Percentiles rank a stretch among this genome's conserved stretches.
These are phyloP conservation scores for Apiospora koreana DNA, from an alignment of 2,329 filamentous ascomycete species.

Conservation along the genomic window DNA sequence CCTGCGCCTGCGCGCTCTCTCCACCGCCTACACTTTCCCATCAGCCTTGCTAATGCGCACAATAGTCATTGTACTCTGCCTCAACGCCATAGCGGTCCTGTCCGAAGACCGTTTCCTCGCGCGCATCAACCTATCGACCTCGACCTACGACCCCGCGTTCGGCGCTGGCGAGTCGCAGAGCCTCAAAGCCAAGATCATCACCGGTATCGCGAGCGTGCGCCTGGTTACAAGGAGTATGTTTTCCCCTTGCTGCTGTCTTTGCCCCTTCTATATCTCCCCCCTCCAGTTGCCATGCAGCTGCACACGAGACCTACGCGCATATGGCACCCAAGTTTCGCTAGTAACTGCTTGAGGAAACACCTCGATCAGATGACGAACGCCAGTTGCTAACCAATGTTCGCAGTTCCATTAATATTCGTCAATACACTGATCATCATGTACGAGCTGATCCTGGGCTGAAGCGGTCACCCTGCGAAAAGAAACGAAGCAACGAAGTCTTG, in stretches of 20 bases:
- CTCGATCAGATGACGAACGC: background rate
- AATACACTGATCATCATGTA: slow-evolving; percentile 84
- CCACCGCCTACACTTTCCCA: too few species aligned
- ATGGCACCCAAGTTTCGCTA: background rate
- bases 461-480: background rate
- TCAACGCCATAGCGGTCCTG: slow-evolving; percentile 91
- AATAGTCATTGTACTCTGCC: slow-evolving; percentile 78
- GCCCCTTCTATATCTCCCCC: too few species aligned
- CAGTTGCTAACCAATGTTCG: background rate
- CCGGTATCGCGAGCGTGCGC: slow-evolving; percentile 85
- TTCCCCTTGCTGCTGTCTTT: background rate
- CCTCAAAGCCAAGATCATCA: slow-evolving; percentile 83
- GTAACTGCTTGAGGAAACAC: background rate
- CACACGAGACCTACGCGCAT: background rate
- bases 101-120: slow-evolving; percentile 94
- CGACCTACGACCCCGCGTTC: slow-evolving; percentile 74
- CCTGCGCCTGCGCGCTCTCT: background rate
- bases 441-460: slow-evolving; percentile 71
- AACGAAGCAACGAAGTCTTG: background rate
- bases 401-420: slow-evolving; percentile 84
- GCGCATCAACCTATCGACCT: slow-evolving; percentile 79
- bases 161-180: slow-evolving; percentile 70
- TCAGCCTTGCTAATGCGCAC: background rate
- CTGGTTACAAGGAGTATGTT: slow-evolving; percentile 89
- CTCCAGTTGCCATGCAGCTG: background rate